Evolutionary conservation across 257 asterid species (phyloP).

Genomic region (Primulina huaijiensis): DNA sequence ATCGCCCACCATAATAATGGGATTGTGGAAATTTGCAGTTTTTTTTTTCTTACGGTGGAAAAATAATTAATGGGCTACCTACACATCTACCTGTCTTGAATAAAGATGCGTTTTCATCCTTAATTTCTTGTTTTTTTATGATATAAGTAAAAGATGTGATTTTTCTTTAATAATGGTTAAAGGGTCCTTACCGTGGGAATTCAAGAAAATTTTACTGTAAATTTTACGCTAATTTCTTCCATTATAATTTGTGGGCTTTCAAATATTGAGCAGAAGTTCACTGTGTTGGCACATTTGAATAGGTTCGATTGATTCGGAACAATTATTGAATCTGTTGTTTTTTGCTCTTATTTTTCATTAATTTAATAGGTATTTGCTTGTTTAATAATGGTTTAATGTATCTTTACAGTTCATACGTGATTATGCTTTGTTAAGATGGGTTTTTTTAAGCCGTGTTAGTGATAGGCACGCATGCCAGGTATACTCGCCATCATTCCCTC

Average conservation of each 20-base stretch:
- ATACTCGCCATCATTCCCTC: constrained; percentile 57
- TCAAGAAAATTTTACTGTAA: neutral
- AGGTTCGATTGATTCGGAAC: neutral
- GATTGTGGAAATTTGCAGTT: neutral
- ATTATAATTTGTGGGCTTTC: neutral
- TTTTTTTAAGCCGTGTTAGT: constrained; percentile 55
- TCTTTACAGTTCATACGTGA: constrained; percentile 49
- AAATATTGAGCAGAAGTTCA: neutral
- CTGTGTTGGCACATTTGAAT: neutral
- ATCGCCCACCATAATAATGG: neutral
- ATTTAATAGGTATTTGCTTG: neutral
- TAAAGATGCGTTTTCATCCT: neutral
- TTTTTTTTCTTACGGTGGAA: neutral
- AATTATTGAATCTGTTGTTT: neutral
- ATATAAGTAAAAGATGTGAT: neutral
- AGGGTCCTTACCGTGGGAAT: constrained; percentile 35
- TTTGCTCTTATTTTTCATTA: neutral
- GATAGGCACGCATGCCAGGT: constrained; percentile 85
- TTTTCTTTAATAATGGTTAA: constrained; percentile 28
- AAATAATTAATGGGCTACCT: neutral
- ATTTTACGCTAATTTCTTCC: neutral
- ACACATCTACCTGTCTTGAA: constrained; percentile 8
- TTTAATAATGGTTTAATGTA: constrained; percentile 14
- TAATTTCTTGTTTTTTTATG: neutral
- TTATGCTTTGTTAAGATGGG: constrained; percentile 29